Conservation (phyloP, 2,329 filamentous ascomycete genomes). For the Knufia petricola region DNA sequence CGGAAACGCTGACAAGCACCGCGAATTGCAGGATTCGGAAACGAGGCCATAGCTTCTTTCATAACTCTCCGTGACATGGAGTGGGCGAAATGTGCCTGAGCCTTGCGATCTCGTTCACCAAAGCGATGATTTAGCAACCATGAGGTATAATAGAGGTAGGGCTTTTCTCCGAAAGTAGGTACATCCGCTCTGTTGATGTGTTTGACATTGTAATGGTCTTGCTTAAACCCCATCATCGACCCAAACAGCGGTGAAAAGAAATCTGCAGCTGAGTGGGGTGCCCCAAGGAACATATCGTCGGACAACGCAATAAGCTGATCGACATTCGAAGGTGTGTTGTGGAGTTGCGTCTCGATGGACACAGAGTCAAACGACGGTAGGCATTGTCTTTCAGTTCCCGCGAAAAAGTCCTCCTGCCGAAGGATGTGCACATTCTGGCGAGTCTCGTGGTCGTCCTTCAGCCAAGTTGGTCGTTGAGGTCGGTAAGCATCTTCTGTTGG, state of each 20-base stretch:
- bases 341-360: slow-evolving; percentile 18
- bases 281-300: slow-evolving; percentile 17
- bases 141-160: slow-evolving; percentile 17
- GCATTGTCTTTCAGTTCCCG: slow-evolving; percentile 13
- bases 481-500: slow-evolving; percentile 3
- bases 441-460: slow-evolving; percentile 11
- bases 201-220: slow-evolving; percentile 15
- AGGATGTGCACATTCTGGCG: slow-evolving; percentile 13
- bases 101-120: slow-evolving; percentile 16
- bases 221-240: slow-evolving; percentile 18
- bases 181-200: slow-evolving; percentile 14
- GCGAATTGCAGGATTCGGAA: slow-evolving; percentile 15
- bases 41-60: slow-evolving; percentile 16
- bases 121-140: slow-evolving; percentile 18
- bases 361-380: slow-evolving; percentile 18
- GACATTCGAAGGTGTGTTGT: slow-evolving; percentile 16
- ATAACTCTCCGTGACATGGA: slow-evolving; percentile 16
- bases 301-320: slow-evolving; percentile 16
- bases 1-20: slow-evolving; percentile 17
- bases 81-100: slow-evolving; percentile 17
- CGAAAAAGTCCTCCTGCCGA: slow-evolving; percentile 18
- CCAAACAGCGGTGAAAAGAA: slow-evolving; percentile 17
- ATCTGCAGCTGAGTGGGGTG: slow-evolving; percentile 13
- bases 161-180: slow-evolving; percentile 17
- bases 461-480: slow-evolving; percentile 13